Base-by-base conservation (phyloP, 352 stramenopile genomes). In the Globisporangium irregulare region DNA sequence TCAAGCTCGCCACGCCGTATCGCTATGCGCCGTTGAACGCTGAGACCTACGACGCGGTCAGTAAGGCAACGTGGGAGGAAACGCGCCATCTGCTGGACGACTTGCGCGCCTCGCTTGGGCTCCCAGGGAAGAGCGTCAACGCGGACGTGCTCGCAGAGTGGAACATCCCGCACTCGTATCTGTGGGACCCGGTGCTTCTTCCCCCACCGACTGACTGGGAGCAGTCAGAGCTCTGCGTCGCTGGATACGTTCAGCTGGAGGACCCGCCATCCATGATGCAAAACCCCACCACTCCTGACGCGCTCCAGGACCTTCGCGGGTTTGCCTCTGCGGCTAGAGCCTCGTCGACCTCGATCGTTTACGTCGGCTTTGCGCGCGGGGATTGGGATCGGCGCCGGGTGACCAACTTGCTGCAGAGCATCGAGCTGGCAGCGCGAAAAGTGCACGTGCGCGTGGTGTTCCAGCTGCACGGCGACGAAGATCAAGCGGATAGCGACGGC, bases 121-220 rank as follows among this genome's bases (percentile, higher is more conserved):
- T 92, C 3, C 73, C 72, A 3, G 74, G 79, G n/a, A 80, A 78
- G 46, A 83, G 73, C 34, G 61, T 73, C 9, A 48, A 67, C 1
- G 69, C 68, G 9, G 84, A 85, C 57, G 38, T 84, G 36, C 70
- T 90, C 6, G 58, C 66, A 18, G 76, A 87, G 57, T 94, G 82
- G 81, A 69, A 72, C 18, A 81, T 85, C 25, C 84, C 86, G 38
- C 82, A 92, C 72, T 90, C 82, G 25, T 94, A 91, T 55, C 54
- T 92, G 32, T 94, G 86, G 86, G 87, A 86, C 63, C 34, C 70
- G 5, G 66, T 67, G 34, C 59, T 94, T 54, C 59, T 94, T 6
- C 66, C 76, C 0, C 88, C 89, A 54, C 83, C 82, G 3, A 59
- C 73, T 6, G 86, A 92, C 68, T 94, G 86, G 86, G 75, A 34